Base-by-base conservation (phyloP, 495 filamentous ascomycete genomes). In the Hypoxylon trugodes region DNA sequence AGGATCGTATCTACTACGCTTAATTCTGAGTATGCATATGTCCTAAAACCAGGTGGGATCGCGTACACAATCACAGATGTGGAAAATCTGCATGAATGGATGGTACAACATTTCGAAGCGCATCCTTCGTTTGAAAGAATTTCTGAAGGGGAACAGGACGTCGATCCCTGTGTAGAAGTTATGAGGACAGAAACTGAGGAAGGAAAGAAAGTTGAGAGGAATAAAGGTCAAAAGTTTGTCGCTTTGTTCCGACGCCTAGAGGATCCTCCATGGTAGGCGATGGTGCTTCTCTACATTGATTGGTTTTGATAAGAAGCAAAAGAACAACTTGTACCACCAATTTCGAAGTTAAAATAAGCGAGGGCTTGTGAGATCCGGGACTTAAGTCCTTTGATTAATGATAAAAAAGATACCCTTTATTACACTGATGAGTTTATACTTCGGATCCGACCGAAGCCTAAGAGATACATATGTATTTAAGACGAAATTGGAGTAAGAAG, bases 1-100 rank as follows among this genome's bases (percentile, higher is more conserved):
- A 80, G 95, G 4, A 98, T 98, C 69, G 88, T 98, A 18, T 92
- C 90, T n/a, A 81, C 89, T 43, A 90, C 89, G 4, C 78, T 98
- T 54, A 91, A 90, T 67, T 89, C 91, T 0, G 95, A 98, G 75
- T 98, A 98, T 74, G 95, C 95, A 0, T 98, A 90, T 71, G 89
- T 90, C 6, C 66, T 98, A 60, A 79, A 81, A 43, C 92, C 92
- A 0, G 92, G 91, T 3, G 95, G 95, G 2, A 80, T 93, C 36
- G 80, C 96, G 35, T 98, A 97, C 68, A 97, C 94, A 19, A 97
- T 98, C 66, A 98, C 95, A 32, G 95, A 98, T 74, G 95, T 98
- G 25, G 90, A 96, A 74, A 92, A 97, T 69, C 82, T 98, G 68
- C 90, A 96, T 73, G 79, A 85, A 61, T 98, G 95, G 95, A 93